Evolutionary conservation across 2,329 filamentous ascomycete species (phyloP).

Genomic region (Lachnellula occidentalis): DNA sequence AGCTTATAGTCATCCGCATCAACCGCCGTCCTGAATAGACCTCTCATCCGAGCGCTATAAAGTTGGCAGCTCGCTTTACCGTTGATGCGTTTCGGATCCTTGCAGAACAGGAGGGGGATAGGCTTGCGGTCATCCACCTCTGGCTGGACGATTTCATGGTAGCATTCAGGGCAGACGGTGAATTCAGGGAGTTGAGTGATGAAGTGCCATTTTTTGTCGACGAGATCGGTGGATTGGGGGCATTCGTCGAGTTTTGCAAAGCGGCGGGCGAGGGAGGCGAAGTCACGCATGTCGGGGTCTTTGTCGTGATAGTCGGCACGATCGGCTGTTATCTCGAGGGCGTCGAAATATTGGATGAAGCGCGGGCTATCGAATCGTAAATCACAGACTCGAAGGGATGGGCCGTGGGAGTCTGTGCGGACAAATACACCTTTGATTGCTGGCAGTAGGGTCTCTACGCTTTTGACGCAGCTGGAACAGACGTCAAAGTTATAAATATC

Average conservation of each 20-base stretch:
- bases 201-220: conserved; percentile 68
- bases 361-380: conserved; percentile 56
- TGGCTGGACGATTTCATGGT: conserved; percentile 71
- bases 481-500: conserved; percentile 67
- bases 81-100: conserved; percentile 42
- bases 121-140: conserved; percentile 47
- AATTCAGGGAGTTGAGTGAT: conserved; percentile 72
- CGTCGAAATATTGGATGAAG: conserved; percentile 56
- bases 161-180: conserved; percentile 84
- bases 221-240: conserved; percentile 40
- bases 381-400: conserved; percentile 56
- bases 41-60: conserved; percentile 74
- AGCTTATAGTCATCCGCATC: conserved; percentile 60
- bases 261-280: conserved; percentile 22
- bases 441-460: conserved; percentile 69
- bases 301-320: conserved; percentile 34
- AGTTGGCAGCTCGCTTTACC: conserved; percentile 66
- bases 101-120: conserved; percentile 61
- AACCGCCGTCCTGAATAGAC: conserved; percentile 63
- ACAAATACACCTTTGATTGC: conserved; percentile 63
- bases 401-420: conserved; percentile 22
- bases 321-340: conserved; percentile 53
- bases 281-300: conserved; percentile 23
- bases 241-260: conserved; percentile 25
- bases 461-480: conserved; percentile 68